These are phyloP conservation scores for Eleusine coracana DNA, from an alignment of 176 grass and related monocot genomes.

Conservation along the genomic window DNA sequence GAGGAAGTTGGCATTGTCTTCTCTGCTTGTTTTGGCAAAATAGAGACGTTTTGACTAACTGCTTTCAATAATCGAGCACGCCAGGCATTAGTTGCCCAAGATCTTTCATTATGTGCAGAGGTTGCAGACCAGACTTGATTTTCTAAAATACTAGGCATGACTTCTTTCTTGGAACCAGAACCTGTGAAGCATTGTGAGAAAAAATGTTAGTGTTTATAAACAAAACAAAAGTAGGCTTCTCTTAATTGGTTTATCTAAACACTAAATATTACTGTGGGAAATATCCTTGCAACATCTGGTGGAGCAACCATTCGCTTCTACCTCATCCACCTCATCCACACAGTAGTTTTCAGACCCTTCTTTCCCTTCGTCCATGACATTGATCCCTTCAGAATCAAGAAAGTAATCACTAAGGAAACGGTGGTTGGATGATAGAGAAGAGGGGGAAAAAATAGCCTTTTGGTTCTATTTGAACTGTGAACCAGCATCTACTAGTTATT, in stretches of 20 bases:
- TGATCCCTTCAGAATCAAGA: slow-evolving; percentile 50
- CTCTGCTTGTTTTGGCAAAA: slow-evolving; percentile 36
- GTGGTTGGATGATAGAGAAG: slow-evolving; percentile 13
- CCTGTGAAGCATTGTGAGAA: slow-evolving; percentile 37
- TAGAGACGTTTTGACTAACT: slow-evolving; percentile 39
- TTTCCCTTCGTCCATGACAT: slow-evolving; percentile 51
- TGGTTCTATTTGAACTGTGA: slow-evolving; percentile 16
- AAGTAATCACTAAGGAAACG: slow-evolving; percentile 30
- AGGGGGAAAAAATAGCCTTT: background rate
- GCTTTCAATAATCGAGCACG: slow-evolving; percentile 51
- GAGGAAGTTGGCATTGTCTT: slow-evolving; percentile 25
- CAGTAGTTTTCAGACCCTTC: slow-evolving; percentile 34
- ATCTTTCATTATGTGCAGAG: slow-evolving; percentile 40
- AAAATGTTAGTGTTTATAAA: background rate
- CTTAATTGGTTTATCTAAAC: slow-evolving; percentile 23
- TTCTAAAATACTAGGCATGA: slow-evolving; percentile 40
- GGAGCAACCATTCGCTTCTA: slow-evolving; percentile 37
- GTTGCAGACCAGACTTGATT: slow-evolving; percentile 40
- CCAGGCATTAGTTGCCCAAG: slow-evolving; percentile 49
- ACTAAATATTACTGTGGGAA: slow-evolving; percentile 36
- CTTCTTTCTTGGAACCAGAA: slow-evolving; percentile 35
- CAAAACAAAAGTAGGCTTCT: background rate
- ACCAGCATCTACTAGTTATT: background rate
- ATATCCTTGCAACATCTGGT: slow-evolving; percentile 40
- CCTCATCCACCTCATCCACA: slow-evolving; percentile 40